Evolutionary conservation across 352 stramenopile genomes (phyloP).

Genomic region (Globisporangium cylindrosporum): DNA sequence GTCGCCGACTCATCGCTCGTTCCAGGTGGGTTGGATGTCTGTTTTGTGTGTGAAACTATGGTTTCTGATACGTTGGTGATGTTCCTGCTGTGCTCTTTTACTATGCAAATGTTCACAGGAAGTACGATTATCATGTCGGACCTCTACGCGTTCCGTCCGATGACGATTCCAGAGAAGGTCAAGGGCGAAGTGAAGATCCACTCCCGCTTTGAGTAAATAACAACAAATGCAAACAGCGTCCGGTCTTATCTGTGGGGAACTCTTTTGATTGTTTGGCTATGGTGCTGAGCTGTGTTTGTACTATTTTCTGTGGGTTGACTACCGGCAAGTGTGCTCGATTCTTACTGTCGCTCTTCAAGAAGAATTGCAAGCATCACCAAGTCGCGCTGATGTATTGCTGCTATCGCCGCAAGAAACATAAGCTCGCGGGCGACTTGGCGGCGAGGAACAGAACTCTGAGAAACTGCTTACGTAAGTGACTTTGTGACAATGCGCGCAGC

Average conservation of each 20-base stretch:
- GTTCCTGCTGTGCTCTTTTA: background rate
- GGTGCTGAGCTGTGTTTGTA: background rate
- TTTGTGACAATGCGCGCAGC: conserved; percentile 83
- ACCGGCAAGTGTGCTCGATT: background rate
- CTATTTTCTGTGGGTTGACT: background rate
- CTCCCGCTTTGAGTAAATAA: conserved; percentile 57
- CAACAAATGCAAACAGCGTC: background rate
- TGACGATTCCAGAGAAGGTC: conserved; percentile 38
- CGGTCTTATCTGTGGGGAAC: background rate
- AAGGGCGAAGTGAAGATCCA: conserved; percentile 62
- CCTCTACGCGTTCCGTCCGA: conserved; percentile 65
- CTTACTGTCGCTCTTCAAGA: background rate
- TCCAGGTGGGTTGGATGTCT: conserved; percentile 26
- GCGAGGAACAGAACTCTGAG: background rate
- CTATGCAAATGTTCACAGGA: conserved; percentile 14
- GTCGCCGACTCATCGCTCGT: conserved; percentile 75
- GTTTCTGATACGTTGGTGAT: background rate
- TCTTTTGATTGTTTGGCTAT: background rate
- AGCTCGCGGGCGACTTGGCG: background rate
- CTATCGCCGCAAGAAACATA: background rate
- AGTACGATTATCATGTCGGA: conserved; percentile 56
- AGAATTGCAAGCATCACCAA: background rate
- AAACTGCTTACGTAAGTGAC: conserved; percentile 41
- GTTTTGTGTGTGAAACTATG: background rate
- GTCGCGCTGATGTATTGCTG: background rate